Evolutionary conservation across 2,329 filamentous ascomycete genomes (phyloP), one percentile per base, ranked within the genome.

Genomic region (Talaromyces islandicus): DNA sequence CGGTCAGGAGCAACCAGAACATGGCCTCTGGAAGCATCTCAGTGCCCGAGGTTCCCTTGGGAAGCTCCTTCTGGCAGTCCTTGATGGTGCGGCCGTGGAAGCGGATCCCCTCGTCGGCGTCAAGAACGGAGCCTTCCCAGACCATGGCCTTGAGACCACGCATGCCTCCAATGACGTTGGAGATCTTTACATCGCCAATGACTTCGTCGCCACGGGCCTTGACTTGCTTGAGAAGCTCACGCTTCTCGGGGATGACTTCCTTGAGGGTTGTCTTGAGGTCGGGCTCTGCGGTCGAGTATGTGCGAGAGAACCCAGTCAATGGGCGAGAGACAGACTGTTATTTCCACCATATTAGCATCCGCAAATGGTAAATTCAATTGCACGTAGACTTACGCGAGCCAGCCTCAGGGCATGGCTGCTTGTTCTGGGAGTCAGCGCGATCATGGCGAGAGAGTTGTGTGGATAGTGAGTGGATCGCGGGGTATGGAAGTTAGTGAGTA

Each of bases 21-120:
- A 99, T 99, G 76, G 93, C 88, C 78, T 99, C 94, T 54, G 94
- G 94, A 12, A 97, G 85, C 94, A 97, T 99, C 80, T 97, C 93
- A 6, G 91, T 95, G 69, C 93, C 75, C 2, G 89, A 86, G 62
- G 85, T 91, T 67, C 93, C 94, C 82, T 97, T 97, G 73, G 94
- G 92, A 17, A 97, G 86, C 75, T 92, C 88, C 67, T 88, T 85
- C 74, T 97, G 94, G 81, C 94, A 99, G 73, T 99, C 93, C 80
- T 96, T 96, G 82, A 99, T 99, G 65, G 92, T 97, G 71, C 89
- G 89, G 73, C 94, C 94, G 75, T 97, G 94, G 83, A 99, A 99
- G 65, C 93, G 90, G 73, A 99, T 99, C 62, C 94, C 94, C 80
- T 97, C 92, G 71, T 99, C 89, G 67, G 94, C 89, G 72, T 99